Percentiles rank a stretch among this genome's conserved stretches.
phyloP scores from a whole-genome alignment of 2,329 filamentous ascomycete genomes.

The Tothia fuscella region DNA sequence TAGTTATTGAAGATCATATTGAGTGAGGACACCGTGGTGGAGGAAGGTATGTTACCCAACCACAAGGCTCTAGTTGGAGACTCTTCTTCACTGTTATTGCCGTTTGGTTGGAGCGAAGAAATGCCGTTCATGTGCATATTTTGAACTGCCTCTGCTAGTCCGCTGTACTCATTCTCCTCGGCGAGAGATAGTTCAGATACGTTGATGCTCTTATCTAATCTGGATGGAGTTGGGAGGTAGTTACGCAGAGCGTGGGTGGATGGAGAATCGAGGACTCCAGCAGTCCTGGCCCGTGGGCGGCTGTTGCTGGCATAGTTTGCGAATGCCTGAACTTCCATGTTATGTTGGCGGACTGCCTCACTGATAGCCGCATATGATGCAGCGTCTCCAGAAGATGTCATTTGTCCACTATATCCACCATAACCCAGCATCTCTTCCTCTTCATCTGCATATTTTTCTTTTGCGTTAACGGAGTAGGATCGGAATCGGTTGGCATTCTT shows the following conservation, averaged over 20 bases:
- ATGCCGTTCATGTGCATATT: slow-evolving; percentile 62
- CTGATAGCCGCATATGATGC: slow-evolving; percentile 50
- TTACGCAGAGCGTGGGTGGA: slow-evolving; percentile 50
- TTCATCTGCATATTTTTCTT: slow-evolving; percentile 90
- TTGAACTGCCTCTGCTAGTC: slow-evolving; percentile 70
- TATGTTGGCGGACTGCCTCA: slow-evolving; percentile 76
- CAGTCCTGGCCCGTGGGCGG: slow-evolving; percentile 79
- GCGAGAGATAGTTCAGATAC: slow-evolving; percentile 63
- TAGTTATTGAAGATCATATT: slow-evolving; percentile 94
- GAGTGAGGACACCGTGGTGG: slow-evolving; percentile 88
- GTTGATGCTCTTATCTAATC: slow-evolving; percentile 64
- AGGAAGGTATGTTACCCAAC: slow-evolving; percentile 95
- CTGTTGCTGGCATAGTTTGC: slow-evolving; percentile 71
- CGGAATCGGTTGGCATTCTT: slow-evolving; percentile 71
- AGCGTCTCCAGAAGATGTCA: slow-evolving; percentile 45
- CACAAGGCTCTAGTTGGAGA: slow-evolving; percentile 87
- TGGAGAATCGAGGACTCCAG: slow-evolving; percentile 76
- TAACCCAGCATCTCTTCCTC: slow-evolving; percentile 57
- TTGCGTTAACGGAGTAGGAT: slow-evolving; percentile 97
- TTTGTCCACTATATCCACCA: slow-evolving; percentile 43
- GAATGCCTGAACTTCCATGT: slow-evolving; percentile 85
- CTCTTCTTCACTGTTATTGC: slow-evolving; percentile 72
- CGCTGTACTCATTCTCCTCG: slow-evolving; percentile 68
- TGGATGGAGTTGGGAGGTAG: slow-evolving; percentile 65
- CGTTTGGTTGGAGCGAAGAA: slow-evolving; percentile 26